Evolutionary conservation across 2,329 filamentous ascomycete genomes (phyloP).

Genomic region (Calonectria multiphialidica): DNA sequence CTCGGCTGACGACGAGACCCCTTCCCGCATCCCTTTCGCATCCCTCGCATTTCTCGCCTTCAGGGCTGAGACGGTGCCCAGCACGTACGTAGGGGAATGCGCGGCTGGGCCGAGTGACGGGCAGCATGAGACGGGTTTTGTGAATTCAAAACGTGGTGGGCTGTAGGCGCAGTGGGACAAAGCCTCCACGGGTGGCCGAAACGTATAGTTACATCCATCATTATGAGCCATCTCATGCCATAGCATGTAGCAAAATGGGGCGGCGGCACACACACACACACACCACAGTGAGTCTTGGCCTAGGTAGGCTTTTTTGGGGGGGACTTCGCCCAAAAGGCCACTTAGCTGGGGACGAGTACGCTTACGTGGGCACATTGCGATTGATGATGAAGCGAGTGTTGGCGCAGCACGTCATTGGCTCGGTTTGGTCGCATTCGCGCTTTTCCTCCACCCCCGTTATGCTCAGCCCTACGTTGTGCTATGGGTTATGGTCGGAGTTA

Average conservation of each 20-base stretch:
- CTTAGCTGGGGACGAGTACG: neutral
- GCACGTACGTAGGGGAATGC: conserved; percentile 7
- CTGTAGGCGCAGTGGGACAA: conserved; percentile 1
- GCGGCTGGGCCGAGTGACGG: neutral
- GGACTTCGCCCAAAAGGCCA: neutral
- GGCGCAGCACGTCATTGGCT: conserved; percentile 14
- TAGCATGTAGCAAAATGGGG: neutral
- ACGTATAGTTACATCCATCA: conserved; percentile 7
- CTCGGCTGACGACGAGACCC: neutral
- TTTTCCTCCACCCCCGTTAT: neutral
- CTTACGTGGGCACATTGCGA: conserved; percentile 10
- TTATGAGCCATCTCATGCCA: neutral
- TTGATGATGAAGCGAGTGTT: neutral
- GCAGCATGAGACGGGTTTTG: conserved; percentile 2
- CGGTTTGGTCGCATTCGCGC: conserved; percentile 19
- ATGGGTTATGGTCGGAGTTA: conserved; percentile 3
- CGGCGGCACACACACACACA: neutral
- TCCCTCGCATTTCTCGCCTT: neutral
- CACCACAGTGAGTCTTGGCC: neutral
- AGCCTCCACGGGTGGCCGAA: conserved; percentile 14
- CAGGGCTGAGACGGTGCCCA: conserved; percentile 6
- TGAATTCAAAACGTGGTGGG: conserved; percentile 2
- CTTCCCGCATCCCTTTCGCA: neutral
- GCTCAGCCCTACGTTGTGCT: conserved; percentile 24
- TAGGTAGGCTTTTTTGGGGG: neutral